These are phyloP conservation scores for Scytalidium lignicola DNA, from an alignment of 2,329 filamentous ascomycete species.

Conservation along the genomic window DNA sequence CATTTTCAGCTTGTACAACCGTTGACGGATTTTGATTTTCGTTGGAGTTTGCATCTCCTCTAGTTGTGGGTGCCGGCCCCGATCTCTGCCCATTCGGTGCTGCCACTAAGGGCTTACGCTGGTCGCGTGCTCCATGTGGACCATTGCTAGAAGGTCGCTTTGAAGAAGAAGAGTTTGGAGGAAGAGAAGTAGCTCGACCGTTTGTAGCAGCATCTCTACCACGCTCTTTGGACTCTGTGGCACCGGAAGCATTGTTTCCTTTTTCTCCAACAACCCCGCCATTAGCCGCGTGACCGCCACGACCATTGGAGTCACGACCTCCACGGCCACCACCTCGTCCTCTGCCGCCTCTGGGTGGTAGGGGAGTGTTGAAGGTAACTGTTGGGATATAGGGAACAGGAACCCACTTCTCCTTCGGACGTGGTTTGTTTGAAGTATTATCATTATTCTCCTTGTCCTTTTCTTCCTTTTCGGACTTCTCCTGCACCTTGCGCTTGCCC, in stretches of 20 bases:
- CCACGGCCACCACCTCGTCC: slow-evolving; percentile 37
- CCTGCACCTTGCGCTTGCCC: slow-evolving; percentile 65
- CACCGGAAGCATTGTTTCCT: slow-evolving; percentile 8
- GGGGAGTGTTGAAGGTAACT: slow-evolving; percentile 79
- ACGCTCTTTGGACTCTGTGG: slow-evolving; percentile 17
- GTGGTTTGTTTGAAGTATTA: slow-evolving; percentile 45
- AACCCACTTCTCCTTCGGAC: slow-evolving; percentile 80
- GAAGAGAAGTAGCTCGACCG: slow-evolving; percentile 23
- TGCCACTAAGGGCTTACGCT: slow-evolving; percentile 17
- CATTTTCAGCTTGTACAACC: slow-evolving; percentile 16
- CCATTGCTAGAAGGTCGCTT: slow-evolving; percentile 19
- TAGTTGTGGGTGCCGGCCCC: slow-evolving; percentile 13
- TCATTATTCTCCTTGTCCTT: slow-evolving; percentile 61
- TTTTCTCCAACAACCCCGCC: slow-evolving; percentile 21
- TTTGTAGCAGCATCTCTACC: slow-evolving; percentile 11
- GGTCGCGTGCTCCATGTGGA: slow-evolving; percentile 14
- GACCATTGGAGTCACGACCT: slow-evolving; percentile 33
- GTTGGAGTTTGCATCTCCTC: slow-evolving; percentile 14
- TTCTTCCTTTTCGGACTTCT: slow-evolving; percentile 51
- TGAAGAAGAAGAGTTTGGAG: slow-evolving; percentile 20
- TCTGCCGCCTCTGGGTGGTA: slow-evolving; percentile 58
- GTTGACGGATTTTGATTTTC: slow-evolving; percentile 4
- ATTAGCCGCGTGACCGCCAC: slow-evolving; percentile 24
- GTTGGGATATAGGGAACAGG: slow-evolving; percentile 76
- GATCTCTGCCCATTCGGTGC: slow-evolving; percentile 19